Evolutionary conservation across 1,139 yeast species (phyloP), one percentile per base, ranked within the genome.

Genomic region (Kodamaea plutei): DNA sequence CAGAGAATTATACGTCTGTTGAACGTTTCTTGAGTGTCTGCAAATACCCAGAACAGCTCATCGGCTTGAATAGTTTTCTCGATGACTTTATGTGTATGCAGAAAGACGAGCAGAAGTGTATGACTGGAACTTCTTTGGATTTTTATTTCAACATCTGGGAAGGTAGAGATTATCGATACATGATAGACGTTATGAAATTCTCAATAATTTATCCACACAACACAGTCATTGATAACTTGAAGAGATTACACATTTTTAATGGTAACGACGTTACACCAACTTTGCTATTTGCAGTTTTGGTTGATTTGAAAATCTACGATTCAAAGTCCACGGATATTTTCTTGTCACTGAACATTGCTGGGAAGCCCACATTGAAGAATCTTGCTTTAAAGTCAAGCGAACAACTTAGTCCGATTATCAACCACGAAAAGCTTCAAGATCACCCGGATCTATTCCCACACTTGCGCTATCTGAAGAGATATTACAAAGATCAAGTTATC

Each of bases 171-270:
- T 53, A 38, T 37, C 41, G 29, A 10, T 41, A 44, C 25, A 32
- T 61, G 1, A 38, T 68, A 3, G 58, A 55, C 6, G 56, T 51
- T 6, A 35, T 67, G 38, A 64, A 64, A 37, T 56, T 51, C 27
- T 51, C 47, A 8, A 31, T 59, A 1, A 39, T 62, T 3, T 64
- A 62, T 37, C 73, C 73, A 2, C 69, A 65, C 38, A 45, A 53
- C 2, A 22, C 31, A 4, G 32, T 65, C 2, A 26, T 48, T 15
- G 22, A 28, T 1, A 25, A 30, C 3, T 35, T 60, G 9, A 12
- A 33, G 2, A 37, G 39, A 12, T 37, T 61, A 7, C 37, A 40
- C 4, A 42, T 46, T 2, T 44, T 57, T 23, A 32, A 40, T 26
- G n/a, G n/a, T n/a, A 25, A 23, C 7, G 20, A 16, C 8, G 29